phyloP scores from a whole-genome alignment of 2,329 filamentous ascomycete genomes.

The Fusarium sp. region DNA sequence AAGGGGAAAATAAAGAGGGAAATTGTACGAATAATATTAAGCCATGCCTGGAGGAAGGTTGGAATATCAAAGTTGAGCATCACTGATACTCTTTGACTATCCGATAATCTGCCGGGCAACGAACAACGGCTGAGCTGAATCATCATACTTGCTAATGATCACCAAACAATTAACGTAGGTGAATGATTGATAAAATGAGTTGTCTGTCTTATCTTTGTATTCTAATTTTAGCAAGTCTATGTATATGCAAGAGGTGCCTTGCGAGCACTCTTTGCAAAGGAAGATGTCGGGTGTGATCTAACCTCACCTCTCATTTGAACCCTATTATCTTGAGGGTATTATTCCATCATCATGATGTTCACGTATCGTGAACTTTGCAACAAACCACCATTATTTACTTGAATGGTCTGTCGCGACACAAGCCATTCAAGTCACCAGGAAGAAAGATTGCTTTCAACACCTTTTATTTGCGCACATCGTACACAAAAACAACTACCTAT shows the following conservation, averaged over 20 bases:
- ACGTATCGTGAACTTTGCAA: conserved; percentile 8
- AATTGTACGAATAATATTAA: not conserved
- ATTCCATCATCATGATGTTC: not conserved
- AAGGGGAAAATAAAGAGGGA: not conserved
- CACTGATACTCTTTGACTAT: not conserved
- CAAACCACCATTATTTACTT: conserved; percentile 8
- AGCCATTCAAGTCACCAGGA: conserved; percentile 7
- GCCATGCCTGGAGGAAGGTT: not conserved
- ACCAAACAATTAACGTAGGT: not conserved
- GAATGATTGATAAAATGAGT: too few relatives aligned
- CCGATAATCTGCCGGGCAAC: conserved; percentile 32
- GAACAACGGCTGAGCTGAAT: not conserved
- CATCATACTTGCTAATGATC: not conserved
- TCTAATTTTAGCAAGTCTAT: not conserved
- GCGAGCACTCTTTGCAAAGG: not conserved
- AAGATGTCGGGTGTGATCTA: conserved; percentile 10
- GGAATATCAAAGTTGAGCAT: not conserved
- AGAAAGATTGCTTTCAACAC: conserved; percentile 25
- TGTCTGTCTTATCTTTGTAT: not conserved
- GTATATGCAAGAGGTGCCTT: not conserved
- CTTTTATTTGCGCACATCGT: conserved; percentile 38
- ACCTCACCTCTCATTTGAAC: conserved; percentile 7
- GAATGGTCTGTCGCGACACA: conserved; percentile 5
- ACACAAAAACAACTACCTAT: conserved; percentile 33
- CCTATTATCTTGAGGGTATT: conserved; percentile 9